Percentiles rank a stretch among this genome's conserved stretches.
phyloP scores from a whole-genome alignment of 1,284 basidiomycete genomes.

The Lignosus rhinocerotis region DNA sequence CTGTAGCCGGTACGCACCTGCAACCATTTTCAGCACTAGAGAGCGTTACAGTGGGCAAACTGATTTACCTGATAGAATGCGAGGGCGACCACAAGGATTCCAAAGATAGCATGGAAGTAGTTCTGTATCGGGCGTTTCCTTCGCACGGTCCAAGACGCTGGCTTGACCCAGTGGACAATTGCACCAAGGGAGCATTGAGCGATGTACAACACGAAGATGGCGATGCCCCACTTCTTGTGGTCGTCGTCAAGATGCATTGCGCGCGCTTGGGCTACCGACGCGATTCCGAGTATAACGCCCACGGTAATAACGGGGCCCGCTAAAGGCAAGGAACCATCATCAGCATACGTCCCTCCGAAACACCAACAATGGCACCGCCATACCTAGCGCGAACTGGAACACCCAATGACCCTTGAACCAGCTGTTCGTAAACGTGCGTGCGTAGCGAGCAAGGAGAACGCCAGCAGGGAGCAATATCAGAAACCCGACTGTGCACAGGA shows the following conservation, averaged over 20 bases:
- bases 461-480: conserved; percentile 34
- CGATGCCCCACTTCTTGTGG: conserved; percentile 63
- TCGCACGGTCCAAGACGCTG: conserved; percentile 31
- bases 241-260: conserved; percentile 44
- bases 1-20: conserved; percentile 53
- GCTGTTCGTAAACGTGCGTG: conserved; percentile 31
- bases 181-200: conserved; percentile 58
- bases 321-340: conserved; percentile 4
- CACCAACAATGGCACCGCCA: background rate
- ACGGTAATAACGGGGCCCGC: conserved; percentile 49
- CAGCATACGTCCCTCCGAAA: background rate
- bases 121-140: conserved; percentile 53
- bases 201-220: conserved; percentile 61
- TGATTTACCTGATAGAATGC: conserved; percentile 52
- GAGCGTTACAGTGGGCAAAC: conserved; percentile 34
- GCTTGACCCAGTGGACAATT: conserved; percentile 60
- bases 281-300: conserved; percentile 52
- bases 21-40: conserved; percentile 20
- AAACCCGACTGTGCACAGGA: conserved; percentile 34
- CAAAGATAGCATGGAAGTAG: conserved; percentile 57
- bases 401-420: conserved; percentile 34
- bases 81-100: conserved; percentile 49
- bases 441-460: conserved; percentile 33
- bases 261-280: conserved; percentile 42
- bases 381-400: conserved; percentile 29